These are phyloP conservation scores for Acanthamoeba sp. DNA, from an alignment of 208 protist species.

Conservation along the genomic window DNA sequence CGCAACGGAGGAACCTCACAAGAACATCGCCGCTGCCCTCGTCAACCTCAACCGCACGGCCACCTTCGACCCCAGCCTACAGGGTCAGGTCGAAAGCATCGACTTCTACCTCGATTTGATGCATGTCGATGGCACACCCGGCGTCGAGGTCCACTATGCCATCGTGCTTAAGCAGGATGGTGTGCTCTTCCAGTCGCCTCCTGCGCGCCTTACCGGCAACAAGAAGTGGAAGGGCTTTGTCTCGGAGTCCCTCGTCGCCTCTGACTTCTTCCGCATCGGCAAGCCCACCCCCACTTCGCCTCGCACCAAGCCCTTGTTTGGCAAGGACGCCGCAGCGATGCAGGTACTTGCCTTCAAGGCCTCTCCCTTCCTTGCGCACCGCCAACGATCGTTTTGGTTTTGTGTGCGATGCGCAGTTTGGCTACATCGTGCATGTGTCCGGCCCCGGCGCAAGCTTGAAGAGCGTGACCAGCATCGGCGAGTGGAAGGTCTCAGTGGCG, in stretches of 20 bases:
- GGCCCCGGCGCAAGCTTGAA: background rate
- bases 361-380: background rate
- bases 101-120: constrained; percentile 58
- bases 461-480: constrained; percentile 45
- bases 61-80: background rate
- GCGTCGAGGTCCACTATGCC: constrained; percentile 55
- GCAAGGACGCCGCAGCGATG: background rate
- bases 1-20: background rate
- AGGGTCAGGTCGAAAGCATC: constrained; percentile 35
- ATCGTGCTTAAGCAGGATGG: constrained; percentile 9
- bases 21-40: background rate
- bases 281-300: background rate
- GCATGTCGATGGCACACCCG: background rate
- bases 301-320: background rate
- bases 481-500: constrained; percentile 54
- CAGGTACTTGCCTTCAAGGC: background rate
- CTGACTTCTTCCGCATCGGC: constrained; percentile 31
- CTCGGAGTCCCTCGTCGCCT: constrained; percentile 1
- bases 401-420: background rate
- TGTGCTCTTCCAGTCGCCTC: constrained; percentile 45
- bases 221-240: constrained; percentile 65
- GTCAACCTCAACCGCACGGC: constrained; percentile 18
- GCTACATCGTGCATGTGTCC: background rate
- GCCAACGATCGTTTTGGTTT: no score
- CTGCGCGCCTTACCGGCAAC: background rate